These are phyloP conservation scores for Cardamine occulta DNA, from an alignment of 345 rosid species.

Conservation along the genomic window DNA sequence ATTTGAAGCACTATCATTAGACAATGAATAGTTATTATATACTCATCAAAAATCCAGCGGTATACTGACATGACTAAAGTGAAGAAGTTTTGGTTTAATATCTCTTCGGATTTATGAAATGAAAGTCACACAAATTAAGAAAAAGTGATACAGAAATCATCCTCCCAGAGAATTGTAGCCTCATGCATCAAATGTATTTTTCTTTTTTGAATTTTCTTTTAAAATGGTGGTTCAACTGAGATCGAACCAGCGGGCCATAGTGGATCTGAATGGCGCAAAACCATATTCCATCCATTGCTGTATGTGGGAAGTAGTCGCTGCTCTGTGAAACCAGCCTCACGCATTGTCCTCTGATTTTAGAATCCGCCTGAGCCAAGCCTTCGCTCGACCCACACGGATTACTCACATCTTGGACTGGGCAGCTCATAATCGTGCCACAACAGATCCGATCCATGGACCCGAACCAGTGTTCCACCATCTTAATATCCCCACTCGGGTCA, in stretches of 20 bases:
- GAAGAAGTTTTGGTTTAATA: not conserved
- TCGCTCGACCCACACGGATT: not conserved
- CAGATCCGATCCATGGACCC: not conserved
- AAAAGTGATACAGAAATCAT: not conserved
- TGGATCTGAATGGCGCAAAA: not conserved
- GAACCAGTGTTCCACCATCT: constrained; percentile 18
- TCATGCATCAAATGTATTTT: no score
- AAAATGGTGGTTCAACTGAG: no score
- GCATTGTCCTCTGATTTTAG: constrained; percentile 13
- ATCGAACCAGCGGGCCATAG: not conserved
- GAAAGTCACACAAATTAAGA: not conserved
- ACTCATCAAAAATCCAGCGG: no score
- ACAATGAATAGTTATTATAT: not conserved
- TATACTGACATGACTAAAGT: no score
- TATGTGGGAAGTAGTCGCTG: constrained; percentile 22
- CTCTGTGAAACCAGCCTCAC: constrained; percentile 37
- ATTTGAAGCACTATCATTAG: not conserved
- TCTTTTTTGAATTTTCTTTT: no score
- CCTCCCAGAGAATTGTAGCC: not conserved
- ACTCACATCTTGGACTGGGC: constrained; percentile 36
- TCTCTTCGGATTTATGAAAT: not conserved
- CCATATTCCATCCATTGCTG: constrained; percentile 17
- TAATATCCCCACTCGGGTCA: constrained; percentile 30
- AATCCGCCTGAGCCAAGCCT: not conserved
- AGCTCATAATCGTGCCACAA: not conserved